Evolutionary conservation across 306 rosid genomes (phyloP).

Genomic region (Luffa acutangula): DNA sequence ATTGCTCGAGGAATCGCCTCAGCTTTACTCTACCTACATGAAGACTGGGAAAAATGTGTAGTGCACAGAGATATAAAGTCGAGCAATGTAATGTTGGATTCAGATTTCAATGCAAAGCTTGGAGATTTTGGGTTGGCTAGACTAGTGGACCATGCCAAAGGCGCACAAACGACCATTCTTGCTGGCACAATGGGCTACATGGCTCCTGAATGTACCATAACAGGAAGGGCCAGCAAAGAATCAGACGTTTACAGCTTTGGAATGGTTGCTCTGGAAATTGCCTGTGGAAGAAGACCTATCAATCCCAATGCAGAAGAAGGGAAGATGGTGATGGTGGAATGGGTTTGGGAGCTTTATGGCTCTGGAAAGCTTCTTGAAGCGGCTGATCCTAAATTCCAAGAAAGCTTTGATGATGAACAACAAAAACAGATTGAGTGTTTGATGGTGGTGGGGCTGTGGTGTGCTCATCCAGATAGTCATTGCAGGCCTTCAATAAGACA

Average conservation of each 20-base stretch:
- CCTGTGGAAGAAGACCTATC: slow-evolving; percentile 29
- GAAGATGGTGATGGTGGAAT: slow-evolving; percentile 6
- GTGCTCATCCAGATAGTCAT: slow-evolving; percentile 18
- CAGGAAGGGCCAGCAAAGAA: no score
- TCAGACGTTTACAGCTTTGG: slow-evolving; percentile 25
- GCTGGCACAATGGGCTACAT: slow-evolving; percentile 4
- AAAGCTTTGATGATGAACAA: not conserved
- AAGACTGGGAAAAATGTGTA: slow-evolving; percentile 16
- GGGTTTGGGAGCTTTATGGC: slow-evolving; percentile 27
- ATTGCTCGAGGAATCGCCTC: slow-evolving; percentile 6
- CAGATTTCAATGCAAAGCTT: slow-evolving; percentile 6
- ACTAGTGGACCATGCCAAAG: slow-evolving; percentile 2
- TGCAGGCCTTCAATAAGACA: slow-evolving; percentile 25
- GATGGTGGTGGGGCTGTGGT: slow-evolving; percentile 25
- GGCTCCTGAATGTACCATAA: no score
- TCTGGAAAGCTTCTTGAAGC: slow-evolving; percentile 7
- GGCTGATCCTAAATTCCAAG: not conserved
- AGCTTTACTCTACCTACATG: slow-evolving; percentile 11
- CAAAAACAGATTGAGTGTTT: slow-evolving; percentile 8
- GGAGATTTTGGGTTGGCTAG: slow-evolving; percentile 19
- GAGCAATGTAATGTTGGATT: slow-evolving; percentile 20
- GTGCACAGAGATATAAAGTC: slow-evolving; percentile 16
- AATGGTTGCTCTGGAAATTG: slow-evolving; percentile 33
- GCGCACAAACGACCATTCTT: slow-evolving; percentile 2
- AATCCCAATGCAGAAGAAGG: not conserved